phyloP scores from a whole-genome alignment of 805 yeast species.

The Pichia membranifaciens region DNA sequence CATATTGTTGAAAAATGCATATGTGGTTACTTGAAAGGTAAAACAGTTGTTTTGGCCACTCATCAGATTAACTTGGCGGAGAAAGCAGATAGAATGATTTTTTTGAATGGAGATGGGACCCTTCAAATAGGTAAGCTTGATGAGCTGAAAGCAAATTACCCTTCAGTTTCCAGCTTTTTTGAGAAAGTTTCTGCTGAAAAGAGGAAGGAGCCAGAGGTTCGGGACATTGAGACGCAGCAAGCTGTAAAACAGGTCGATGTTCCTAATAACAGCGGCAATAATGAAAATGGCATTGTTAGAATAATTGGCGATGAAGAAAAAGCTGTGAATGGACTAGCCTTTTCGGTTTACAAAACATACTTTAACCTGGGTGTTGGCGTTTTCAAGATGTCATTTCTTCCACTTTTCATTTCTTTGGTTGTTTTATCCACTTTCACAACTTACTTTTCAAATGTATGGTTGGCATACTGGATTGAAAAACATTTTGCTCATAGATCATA shows the following conservation, averaged over 20 bases:
- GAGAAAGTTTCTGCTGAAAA: slow-evolving; percentile 17
- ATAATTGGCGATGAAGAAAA: slow-evolving; percentile 47
- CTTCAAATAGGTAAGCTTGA: slow-evolving; percentile 54
- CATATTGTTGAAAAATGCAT: slow-evolving; percentile 70
- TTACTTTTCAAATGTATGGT: slow-evolving; percentile 67
- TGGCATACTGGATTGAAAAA: slow-evolving; percentile 70
- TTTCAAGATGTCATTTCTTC: slow-evolving; percentile 30
- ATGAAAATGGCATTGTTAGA: slow-evolving; percentile 21
- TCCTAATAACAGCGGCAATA: slow-evolving; percentile 9
- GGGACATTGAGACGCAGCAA: slow-evolving; percentile 12
- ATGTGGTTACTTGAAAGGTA: slow-evolving; percentile 44
- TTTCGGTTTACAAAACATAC: slow-evolving; percentile 45
- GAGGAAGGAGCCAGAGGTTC: slow-evolving; percentile 8
- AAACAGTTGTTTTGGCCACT: slow-evolving; percentile 72
- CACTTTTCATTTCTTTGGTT: slow-evolving; percentile 20
- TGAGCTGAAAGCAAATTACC: slow-evolving; percentile 40
- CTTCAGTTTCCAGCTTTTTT: slow-evolving; percentile 36
- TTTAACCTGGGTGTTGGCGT: slow-evolving; percentile 50
- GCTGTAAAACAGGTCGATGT: slow-evolving; percentile 13
- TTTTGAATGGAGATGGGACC: slow-evolving; percentile 56
- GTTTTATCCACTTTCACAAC: slow-evolving; percentile 42
- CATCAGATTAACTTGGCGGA: slow-evolving; percentile 71
- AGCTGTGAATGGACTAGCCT: slow-evolving; percentile 49
- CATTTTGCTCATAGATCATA: slow-evolving; percentile 42
- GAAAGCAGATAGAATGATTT: slow-evolving; percentile 62